These are phyloP conservation scores for Plectosphaerella cucumerina DNA, from an alignment of 2,329 filamentous ascomycete genomes.

Conservation along the genomic window DNA sequence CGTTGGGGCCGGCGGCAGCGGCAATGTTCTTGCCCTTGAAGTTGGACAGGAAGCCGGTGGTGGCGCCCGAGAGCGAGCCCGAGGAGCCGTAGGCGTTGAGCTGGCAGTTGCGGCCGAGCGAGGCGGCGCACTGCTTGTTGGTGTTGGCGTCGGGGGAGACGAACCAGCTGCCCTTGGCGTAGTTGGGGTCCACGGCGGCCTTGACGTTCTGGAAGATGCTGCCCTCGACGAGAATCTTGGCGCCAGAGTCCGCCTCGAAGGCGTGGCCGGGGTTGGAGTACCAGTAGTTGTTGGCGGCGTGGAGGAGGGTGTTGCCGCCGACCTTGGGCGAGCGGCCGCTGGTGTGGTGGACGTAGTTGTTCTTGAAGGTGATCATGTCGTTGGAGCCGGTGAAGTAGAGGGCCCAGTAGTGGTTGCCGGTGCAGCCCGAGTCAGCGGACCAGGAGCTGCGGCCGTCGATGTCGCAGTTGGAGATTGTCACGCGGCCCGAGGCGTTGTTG, in stretches of 20 bases:
- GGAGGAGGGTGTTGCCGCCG: conserved; percentile 49
- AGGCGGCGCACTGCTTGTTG: conserved; percentile 35
- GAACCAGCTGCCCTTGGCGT: conserved; percentile 26
- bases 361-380: conserved; percentile 54
- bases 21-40: conserved; percentile 52
- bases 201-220: conserved; percentile 54
- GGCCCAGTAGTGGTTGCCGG: conserved; percentile 57
- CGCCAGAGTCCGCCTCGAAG: conserved; percentile 46
- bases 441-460: conserved; percentile 51
- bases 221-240: conserved; percentile 46
- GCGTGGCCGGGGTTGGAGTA: conserved; percentile 50
- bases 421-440: conserved; percentile 46
- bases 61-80: conserved; percentile 31
- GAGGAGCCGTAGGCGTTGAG: conserved; percentile 42
- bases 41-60: conserved; percentile 42
- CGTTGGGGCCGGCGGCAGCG: conserved; percentile 28
- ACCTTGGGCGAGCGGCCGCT: conserved; percentile 55
- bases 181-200: conserved; percentile 30
- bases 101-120: conserved; percentile 46
- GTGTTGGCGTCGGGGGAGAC: conserved; percentile 23
- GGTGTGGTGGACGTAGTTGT: conserved; percentile 57
- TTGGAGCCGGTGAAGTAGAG: conserved; percentile 52
- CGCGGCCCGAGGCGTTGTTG: conserved; percentile 44
- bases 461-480: conserved; percentile 57
- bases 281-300: conserved; percentile 61